Conservation (phyloP, 495 filamentous ascomycete genomes). For the Clavariopsis aquatica region DNA sequence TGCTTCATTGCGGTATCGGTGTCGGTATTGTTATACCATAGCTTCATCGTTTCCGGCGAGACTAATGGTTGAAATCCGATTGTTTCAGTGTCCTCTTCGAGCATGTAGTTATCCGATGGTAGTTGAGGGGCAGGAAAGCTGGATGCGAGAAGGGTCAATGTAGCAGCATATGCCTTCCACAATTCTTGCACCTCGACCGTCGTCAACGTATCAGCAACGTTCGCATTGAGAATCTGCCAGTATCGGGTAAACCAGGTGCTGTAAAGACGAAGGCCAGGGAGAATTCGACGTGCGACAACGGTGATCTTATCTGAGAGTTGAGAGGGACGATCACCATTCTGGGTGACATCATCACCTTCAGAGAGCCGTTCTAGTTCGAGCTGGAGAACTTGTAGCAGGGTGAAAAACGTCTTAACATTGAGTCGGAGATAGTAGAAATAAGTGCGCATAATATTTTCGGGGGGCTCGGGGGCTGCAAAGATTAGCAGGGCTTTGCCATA, state of each 20-base stretch:
- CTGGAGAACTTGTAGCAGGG: constrained; percentile 71
- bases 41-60: constrained; percentile 51
- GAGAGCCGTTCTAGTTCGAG: constrained; percentile 63
- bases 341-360: constrained; percentile 49
- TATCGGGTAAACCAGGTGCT: constrained; percentile 68
- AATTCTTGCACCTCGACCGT: constrained; percentile 63
- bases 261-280: constrained; percentile 72
- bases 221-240: constrained; percentile 52
- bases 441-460: constrained; percentile 50
- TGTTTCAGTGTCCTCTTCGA: constrained; percentile 76
- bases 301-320: constrained; percentile 59
- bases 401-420: constrained; percentile 79
- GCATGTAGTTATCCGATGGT: constrained; percentile 60
- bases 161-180: constrained; percentile 71
- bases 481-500: constrained; percentile 40
- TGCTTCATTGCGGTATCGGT: constrained; percentile 53
- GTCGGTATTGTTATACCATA: constrained; percentile 48
- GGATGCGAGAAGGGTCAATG: constrained; percentile 63
- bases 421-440: constrained; percentile 74
- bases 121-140: constrained; percentile 61
- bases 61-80: constrained; percentile 72
- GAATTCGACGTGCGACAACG: constrained; percentile 61
- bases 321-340: constrained; percentile 32
- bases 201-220: constrained; percentile 58
- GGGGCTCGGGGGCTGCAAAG: constrained; percentile 22